Conservation (phyloP, 441 rosid species). For the Mallotus japonicus region DNA sequence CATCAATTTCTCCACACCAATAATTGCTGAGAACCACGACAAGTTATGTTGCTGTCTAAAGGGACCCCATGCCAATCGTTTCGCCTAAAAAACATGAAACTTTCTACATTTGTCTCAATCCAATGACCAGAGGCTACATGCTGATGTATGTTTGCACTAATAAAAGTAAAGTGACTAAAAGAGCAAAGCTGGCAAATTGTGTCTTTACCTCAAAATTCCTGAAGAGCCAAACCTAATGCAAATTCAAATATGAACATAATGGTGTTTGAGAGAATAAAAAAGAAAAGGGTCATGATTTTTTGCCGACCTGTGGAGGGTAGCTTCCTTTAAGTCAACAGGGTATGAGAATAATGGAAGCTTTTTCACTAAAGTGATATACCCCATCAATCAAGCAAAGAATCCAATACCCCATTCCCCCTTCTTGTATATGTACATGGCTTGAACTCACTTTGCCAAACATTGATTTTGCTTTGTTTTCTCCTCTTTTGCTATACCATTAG, state of each 20-base stretch:
- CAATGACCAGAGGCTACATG: background rate
- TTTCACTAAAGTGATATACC: slow-evolving; percentile 25
- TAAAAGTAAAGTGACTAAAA: background rate
- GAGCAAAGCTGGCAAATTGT: background rate
- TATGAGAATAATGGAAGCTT: slow-evolving; percentile 30
- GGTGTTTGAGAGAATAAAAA: slow-evolving; percentile 4
- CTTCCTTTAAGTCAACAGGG: slow-evolving; percentile 19
- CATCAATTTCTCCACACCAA: background rate
- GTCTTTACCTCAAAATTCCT: background rate
- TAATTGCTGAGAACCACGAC: background rate
- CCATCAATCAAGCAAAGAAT: slow-evolving; percentile 38
- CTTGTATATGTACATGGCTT: slow-evolving; percentile 13
- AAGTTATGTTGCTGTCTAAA: background rate
- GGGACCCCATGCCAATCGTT: background rate
- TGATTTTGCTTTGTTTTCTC: background rate
- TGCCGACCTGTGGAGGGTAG: background rate
- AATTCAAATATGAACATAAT: slow-evolving; percentile 9
- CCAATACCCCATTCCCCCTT: slow-evolving; percentile 26
- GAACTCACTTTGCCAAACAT: background rate
- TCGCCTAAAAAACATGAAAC: background rate
- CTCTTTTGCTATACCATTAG: background rate
- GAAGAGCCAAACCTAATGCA: background rate
- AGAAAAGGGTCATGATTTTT: background rate
- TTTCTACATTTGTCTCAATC: background rate
- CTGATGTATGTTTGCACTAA: background rate